phyloP scores from a whole-genome alignment of 331 rosid species.

The Telfairia occidentalis region DNA sequence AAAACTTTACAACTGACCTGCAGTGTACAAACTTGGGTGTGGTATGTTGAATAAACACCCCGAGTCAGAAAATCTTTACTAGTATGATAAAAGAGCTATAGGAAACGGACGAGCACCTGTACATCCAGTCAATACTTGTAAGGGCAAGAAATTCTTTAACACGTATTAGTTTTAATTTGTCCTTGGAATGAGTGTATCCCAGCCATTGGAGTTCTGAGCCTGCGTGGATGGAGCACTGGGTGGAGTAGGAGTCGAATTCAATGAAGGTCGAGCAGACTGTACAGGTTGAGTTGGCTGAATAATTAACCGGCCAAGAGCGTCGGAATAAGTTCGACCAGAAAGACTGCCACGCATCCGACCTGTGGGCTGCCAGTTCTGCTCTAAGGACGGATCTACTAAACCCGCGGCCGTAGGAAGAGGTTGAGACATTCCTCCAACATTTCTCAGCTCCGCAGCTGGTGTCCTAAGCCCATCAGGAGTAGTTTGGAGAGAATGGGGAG shows the following conservation, averaged over 20 bases:
- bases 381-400: constrained; percentile 22
- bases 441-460: constrained; percentile 31
- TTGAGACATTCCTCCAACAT: constrained; percentile 23
- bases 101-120: neutral
- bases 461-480: constrained; percentile 21
- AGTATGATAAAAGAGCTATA: neutral
- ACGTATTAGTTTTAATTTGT: neutral
- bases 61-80: neutral
- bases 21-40: neutral
- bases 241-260: constrained; percentile 20
- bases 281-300: constrained; percentile 44
- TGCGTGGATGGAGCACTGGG: constrained; percentile 15
- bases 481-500: constrained; percentile 16
- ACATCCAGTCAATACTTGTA: neutral
- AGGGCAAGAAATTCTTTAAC: neutral
- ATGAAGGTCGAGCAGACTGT: constrained; percentile 24
- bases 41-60: neutral
- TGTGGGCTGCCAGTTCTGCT: constrained; percentile 50
- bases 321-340: constrained; percentile 30
- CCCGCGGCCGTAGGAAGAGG: constrained; percentile 34
- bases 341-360: constrained; percentile 88
- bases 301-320: constrained; percentile 29
- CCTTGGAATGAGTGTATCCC: neutral
- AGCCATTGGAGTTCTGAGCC: neutral
- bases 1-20: neutral